phyloP scores from a whole-genome alignment of 306 rosid species.

The Inga leiocalycina region DNA sequence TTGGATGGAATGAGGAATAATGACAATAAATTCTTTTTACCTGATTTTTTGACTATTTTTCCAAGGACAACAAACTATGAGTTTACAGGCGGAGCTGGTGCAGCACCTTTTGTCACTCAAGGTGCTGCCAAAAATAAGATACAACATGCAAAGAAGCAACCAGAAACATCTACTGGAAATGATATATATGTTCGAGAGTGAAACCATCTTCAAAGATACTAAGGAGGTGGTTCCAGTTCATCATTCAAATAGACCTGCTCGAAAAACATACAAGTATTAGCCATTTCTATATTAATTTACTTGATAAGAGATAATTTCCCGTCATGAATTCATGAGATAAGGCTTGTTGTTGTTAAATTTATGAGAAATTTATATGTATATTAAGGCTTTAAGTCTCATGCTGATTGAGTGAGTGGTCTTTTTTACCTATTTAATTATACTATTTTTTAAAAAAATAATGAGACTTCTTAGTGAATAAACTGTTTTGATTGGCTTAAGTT shows the following conservation, averaged over 20 bases:
- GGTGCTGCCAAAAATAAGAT: constrained; percentile 45
- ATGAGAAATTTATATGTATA: not conserved
- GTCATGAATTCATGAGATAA: not conserved
- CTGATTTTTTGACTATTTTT: constrained; percentile 32
- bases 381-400: not conserved
- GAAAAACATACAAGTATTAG: not conserved
- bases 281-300: not conserved
- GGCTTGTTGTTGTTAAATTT: too few species aligned
- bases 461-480: not conserved
- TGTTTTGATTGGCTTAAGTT: not conserved
- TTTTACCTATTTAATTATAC: not conserved
- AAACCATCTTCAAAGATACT: constrained; percentile 44
- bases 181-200: constrained; percentile 53
- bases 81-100: constrained; percentile 81
- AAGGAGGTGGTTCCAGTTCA: constrained; percentile 44
- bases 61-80: constrained; percentile 61
- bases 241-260: not conserved
- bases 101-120: constrained; percentile 50
- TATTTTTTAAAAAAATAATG: not conserved
- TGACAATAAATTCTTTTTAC: not conserved
- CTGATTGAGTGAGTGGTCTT: not conserved
- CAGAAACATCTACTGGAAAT: constrained; percentile 45
- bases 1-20: not conserved
- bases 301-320: not conserved
- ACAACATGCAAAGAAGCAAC: constrained; percentile 41